Base-by-base conservation (phyloP, 2,329 filamentous ascomycete genomes). In the Cladophialophora chaetospira region DNA sequence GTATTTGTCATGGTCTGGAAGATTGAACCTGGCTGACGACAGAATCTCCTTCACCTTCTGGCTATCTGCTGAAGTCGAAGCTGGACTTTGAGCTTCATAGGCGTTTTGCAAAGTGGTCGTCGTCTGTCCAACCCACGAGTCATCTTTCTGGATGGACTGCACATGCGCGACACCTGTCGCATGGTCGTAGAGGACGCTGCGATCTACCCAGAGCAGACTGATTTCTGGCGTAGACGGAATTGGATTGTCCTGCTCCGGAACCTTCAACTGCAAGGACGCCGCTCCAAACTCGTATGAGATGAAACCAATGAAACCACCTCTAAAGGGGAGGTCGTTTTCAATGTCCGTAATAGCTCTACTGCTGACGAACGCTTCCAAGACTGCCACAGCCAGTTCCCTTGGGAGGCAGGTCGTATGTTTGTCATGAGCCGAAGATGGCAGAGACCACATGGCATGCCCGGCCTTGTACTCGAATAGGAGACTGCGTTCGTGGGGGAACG, bases 231-330 rank as follows among this genome's bases (percentile, higher is more conserved):
- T 76, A 33, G n/a, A 35, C 71, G 65, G 53, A 25, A 10, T 52
- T 40, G 51, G 8, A 25, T 25, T 25, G 8, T 43, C 43, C 21
- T 75, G 47, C 76, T 72, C 52, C 85, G 85, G 15, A 79, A 84
- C 62, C 46, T 71, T 68, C n/a, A 62, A 46, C 28, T 59, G 51
- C 33, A 66, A 55, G 26, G 60, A 59, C 9, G 79, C 76, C 1
- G 95, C 75, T 0, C 90, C 89, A 69, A 91, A 84, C 70, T 96
- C 91, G 59, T 96, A 96, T 0, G 89, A 91, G 48, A 91, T 81
- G 66, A 88, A 95, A 0, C 91, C 91, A 73, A 96, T 84, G 57
- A 96, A 86, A 0, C 91, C 91, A 49, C 90, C 91, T 72, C 89
- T 84, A 69, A 96, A 96, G 0, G 88, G 77, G 17, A 75, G 67